Conservation (phyloP, 106 monocot genomes). For the Platanthera guangdongensis region DNA sequence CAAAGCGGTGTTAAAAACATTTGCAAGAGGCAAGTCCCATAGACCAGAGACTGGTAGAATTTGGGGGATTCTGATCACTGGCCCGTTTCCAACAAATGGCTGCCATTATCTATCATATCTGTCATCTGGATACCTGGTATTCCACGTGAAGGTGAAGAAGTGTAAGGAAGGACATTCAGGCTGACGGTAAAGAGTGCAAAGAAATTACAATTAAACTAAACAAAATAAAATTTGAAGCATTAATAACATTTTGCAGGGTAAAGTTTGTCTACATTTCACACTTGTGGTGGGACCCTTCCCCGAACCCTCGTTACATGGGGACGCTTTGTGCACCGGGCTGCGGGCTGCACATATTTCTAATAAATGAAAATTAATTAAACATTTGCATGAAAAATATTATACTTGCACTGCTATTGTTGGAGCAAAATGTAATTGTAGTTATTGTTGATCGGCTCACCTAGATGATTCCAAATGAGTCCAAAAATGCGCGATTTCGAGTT, state of each 20-base stretch:
- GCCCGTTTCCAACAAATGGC: slow-evolving; percentile 32
- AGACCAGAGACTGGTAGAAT: slow-evolving; percentile 48
- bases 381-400: no score
- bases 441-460: no score
- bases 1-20: slow-evolving; percentile 53
- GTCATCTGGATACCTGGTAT: slow-evolving; percentile 85
- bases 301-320: no score
- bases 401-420: no score
- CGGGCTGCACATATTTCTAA: no score
- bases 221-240: neutral
- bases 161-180: neutral
- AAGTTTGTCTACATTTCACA: no score
- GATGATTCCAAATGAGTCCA: no score
- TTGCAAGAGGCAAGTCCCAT: slow-evolving; percentile 84
- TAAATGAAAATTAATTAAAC: no score
- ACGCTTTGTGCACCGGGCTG: no score
- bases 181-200: neutral
- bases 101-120: slow-evolving; percentile 76
- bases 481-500: no score
- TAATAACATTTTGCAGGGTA: neutral
- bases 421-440: no score
- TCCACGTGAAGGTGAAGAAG: neutral
- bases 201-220: neutral
- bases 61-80: slow-evolving; percentile 16
- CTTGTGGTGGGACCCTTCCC: no score